Conservation (phyloP, 176 grass and related monocot genomes). For the Musa acuminata region DNA sequence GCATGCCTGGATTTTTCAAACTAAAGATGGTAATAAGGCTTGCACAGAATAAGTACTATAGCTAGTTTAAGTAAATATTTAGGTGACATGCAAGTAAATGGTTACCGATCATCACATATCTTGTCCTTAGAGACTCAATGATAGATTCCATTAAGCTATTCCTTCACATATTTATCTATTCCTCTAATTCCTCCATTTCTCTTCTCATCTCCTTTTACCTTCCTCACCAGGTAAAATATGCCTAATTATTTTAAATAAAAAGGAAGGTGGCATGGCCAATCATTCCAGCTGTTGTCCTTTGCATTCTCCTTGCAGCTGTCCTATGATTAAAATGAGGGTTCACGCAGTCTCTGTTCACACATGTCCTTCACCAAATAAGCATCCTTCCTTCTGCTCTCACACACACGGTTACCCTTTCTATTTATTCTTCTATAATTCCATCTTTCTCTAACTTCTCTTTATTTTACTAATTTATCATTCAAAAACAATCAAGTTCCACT, state of each 20-base stretch:
- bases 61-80: too few relatives aligned
- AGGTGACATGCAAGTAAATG: too few relatives aligned
- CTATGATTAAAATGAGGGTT: not conserved
- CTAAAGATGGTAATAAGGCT: too few relatives aligned
- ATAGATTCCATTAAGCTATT: too few relatives aligned
- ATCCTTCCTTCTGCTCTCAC: not conserved
- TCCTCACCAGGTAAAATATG: too few relatives aligned
- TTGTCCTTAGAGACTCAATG: too few relatives aligned
- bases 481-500: not conserved
- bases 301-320: not conserved
- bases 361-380: not conserved
- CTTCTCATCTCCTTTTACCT: too few relatives aligned
- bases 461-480: not conserved
- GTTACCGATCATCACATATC: too few relatives aligned
- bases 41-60: too few relatives aligned
- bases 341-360: not conserved
- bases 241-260: not conserved
- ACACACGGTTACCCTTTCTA: not conserved
- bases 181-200: too few relatives aligned
- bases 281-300: not conserved
- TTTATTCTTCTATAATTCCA: not conserved
- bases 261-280: not conserved
- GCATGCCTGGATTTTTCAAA: too few relatives aligned
- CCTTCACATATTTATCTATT: too few relatives aligned
- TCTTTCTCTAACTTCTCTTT: not conserved